Evolutionary conservation across 352 stramenopile genomes (phyloP), one percentile per base, ranked within the genome.

Genomic region (Blastocystis sp.): DNA sequence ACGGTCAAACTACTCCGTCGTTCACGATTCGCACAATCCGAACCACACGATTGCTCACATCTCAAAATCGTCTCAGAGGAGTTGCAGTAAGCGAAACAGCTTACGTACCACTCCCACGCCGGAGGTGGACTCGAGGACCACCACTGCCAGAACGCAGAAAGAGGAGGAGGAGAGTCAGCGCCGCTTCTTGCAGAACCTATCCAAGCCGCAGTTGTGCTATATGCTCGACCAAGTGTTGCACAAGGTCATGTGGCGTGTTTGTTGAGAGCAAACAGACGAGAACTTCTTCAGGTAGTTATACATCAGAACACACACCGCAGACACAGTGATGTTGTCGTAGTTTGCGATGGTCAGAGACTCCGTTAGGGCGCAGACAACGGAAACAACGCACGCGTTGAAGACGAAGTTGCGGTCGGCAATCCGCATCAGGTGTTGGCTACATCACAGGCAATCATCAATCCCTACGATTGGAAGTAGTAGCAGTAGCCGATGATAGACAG

Each of bases 291-390:
- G 11, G 38, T 79, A 79, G 45, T 79, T 45, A 17, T 79, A 79
- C 9, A 11, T 79, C 52, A 86, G 40, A 76, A 86, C 40, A 4
- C 14, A 40, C 28, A 78, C 48, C 10, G 38, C 76, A 23, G 53
- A 48, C 9, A 86, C 70, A 21, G 76, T 86, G 3, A 86, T 60
- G 65, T 86, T 86, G 40, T 86, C 76, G n/a, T 76, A 86, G 41
- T 86, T 76, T 17, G 59, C 14, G 41, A 86, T 76, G 11, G 76
- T 86, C 14, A 86, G 70, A 1, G 76, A 71, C 38, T 86, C 76
- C 21, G 45, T 86, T n/a, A 86, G 48, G 40, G 43, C 76, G 48
- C 76, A 86, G 7, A 70, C 48, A 14, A 86, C 48, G n/a, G 76
- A 86, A n/a, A 86, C 64, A 78, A 76, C 60, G 19, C 69, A 19